Evolutionary conservation across 768 basidiomycete genomes (phyloP).

Genomic region (Amanita jacksonii): DNA sequence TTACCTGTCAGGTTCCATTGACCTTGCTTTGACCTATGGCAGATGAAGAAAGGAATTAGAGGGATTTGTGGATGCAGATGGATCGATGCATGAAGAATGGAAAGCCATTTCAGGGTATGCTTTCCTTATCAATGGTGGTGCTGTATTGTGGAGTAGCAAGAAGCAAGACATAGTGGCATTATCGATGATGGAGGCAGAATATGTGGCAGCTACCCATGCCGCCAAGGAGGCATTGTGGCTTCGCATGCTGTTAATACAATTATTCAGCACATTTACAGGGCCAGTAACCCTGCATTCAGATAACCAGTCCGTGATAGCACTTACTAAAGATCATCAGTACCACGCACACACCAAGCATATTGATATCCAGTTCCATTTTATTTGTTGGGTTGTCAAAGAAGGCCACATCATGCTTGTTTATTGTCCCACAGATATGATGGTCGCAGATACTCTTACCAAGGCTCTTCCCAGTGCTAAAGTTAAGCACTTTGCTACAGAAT

Average conservation of each 20-base stretch:
- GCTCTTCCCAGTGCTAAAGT: too few relatives aligned
- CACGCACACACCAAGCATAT: conserved; percentile 8
- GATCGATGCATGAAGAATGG: too few relatives aligned
- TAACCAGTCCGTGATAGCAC: conserved; percentile 16
- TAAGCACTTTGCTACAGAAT: too few relatives aligned
- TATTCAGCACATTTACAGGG: too few relatives aligned
- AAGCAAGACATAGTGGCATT: too few relatives aligned
- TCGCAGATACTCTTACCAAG: too few relatives aligned
- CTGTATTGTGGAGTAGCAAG: too few relatives aligned
- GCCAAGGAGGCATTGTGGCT: conserved; percentile 16
- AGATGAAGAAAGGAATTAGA: conserved; percentile 12
- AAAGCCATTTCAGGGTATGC: conserved; percentile 13
- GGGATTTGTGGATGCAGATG: conserved; percentile 18
- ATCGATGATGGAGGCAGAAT: conserved; percentile 21
- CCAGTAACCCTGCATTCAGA: conserved; percentile 14
- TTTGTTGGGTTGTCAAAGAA: conserved; percentile 13
- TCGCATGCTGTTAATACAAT: conserved; percentile 11
- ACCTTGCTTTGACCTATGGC: conserved; percentile 15
- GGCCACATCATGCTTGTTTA: conserved; percentile 13
- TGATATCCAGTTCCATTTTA: conserved; percentile 15
- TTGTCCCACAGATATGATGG: too few relatives aligned
- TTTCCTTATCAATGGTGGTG: conserved; percentile 17
- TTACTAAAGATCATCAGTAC: conserved; percentile 15
- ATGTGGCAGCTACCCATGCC: conserved; percentile 16
- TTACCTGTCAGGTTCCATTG: conserved; percentile 23